Evolutionary conservation across 106 monocot species (phyloP).

Genomic region (Dendrobium catenatum): DNA sequence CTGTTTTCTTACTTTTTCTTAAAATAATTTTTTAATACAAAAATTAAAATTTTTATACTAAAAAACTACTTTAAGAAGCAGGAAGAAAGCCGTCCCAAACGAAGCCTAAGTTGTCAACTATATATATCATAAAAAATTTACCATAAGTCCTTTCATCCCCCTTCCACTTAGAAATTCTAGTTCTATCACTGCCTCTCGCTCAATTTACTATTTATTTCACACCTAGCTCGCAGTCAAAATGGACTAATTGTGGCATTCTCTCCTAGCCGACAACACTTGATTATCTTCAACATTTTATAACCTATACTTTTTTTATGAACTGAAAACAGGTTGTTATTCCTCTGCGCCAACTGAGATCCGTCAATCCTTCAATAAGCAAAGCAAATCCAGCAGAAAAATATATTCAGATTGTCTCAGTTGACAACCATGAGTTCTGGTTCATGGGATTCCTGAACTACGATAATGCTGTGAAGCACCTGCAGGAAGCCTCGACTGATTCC

Average conservation of each 20-base stretch:
- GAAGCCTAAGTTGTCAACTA: too few species aligned
- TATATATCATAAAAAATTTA: too few species aligned
- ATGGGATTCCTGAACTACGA: conserved; percentile 89
- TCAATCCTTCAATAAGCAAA: conserved; percentile 58
- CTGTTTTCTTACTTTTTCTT: too few species aligned
- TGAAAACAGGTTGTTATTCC: conserved; percentile 68
- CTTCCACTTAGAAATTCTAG: too few species aligned
- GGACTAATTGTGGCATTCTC: neutral
- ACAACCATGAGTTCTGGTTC: conserved; percentile 94
- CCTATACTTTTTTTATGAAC: neutral
- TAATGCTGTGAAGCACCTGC: conserved; percentile 56
- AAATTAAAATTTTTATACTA: too few species aligned
- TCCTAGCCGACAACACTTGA: neutral
- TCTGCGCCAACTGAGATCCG: conserved; percentile 62
- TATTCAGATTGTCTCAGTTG: conserved; percentile 76
- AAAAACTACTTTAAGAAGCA: too few species aligned
- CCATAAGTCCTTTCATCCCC: too few species aligned
- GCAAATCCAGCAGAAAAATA: conserved; percentile 78
- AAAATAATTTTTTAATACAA: too few species aligned
- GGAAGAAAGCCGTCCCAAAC: too few species aligned
- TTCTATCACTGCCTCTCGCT: too few species aligned
- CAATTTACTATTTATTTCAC: too few species aligned
- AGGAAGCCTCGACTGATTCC: conserved; percentile 28
- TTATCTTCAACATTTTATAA: neutral
- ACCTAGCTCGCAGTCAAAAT: too few species aligned